phyloP scores from a whole-genome alignment of 345 rosid genomes.

The Lumnitzera littorea region DNA sequence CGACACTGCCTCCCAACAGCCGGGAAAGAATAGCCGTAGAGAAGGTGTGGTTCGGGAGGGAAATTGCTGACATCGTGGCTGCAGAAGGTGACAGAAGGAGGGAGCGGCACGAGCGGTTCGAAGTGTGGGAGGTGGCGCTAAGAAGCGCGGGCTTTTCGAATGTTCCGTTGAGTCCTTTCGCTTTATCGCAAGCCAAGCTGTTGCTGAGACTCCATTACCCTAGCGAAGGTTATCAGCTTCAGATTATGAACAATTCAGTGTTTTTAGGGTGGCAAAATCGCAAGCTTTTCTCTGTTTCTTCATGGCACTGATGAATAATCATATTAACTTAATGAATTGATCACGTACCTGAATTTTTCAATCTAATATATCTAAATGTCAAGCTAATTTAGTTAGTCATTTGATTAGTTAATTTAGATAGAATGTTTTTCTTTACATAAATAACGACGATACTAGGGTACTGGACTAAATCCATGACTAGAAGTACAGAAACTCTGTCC shows the following conservation, averaged over 20 bases:
- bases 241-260: conserved; percentile 47
- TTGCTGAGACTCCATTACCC: conserved; percentile 91
- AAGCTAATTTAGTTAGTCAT: too few relatives aligned
- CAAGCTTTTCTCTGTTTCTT: conserved; percentile 83
- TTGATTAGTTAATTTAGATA: too few relatives aligned
- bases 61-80: conserved; percentile 66
- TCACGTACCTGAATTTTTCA: neutral
- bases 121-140: conserved; percentile 68
- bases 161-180: conserved; percentile 71
- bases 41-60: conserved; percentile 81
- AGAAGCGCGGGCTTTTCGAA: conserved; percentile 57
- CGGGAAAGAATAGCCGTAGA: conserved; percentile 73
- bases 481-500: too few relatives aligned
- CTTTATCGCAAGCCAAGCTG: conserved; percentile 88
- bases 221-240: conserved; percentile 85
- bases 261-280: conserved; percentile 86
- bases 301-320: conserved; percentile 49
- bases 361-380: neutral
- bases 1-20: conserved; percentile 85
- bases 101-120: conserved; percentile 54
- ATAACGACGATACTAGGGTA: too few relatives aligned
- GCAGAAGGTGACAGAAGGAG: conserved; percentile 53
- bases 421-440: too few relatives aligned
- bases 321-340: neutral
- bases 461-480: too few relatives aligned